phyloP scores from a whole-genome alignment of 805 yeast genomes.

The Sugiyamaella americana region DNA sequence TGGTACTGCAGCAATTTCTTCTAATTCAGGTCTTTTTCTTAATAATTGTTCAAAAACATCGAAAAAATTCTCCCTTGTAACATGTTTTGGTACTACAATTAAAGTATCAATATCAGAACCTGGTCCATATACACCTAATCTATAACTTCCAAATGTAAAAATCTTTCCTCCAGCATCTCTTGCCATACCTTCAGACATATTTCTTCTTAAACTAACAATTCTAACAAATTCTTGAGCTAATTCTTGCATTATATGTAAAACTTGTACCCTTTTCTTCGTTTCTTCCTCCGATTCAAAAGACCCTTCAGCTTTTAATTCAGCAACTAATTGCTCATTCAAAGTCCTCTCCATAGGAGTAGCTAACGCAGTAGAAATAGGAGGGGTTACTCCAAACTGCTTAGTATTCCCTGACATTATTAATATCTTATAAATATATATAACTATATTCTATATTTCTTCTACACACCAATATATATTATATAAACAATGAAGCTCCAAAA shows the following conservation, averaged over 20 bases:
- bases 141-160: slow-evolving; percentile 92
- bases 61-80: slow-evolving; percentile 83
- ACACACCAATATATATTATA: neutral
- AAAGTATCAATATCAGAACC: slow-evolving; percentile 97
- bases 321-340: slow-evolving; percentile 68
- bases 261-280: slow-evolving; percentile 71
- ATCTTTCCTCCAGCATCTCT: slow-evolving; percentile 95
- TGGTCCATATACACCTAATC: slow-evolving; percentile 95
- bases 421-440: neutral
- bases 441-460: neutral
- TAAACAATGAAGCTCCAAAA: no score
- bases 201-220: slow-evolving; percentile 68
- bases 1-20: slow-evolving; percentile 88
- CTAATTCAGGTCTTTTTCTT: slow-evolving; percentile 70
- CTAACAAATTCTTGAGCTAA: slow-evolving; percentile 78
- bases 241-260: slow-evolving; percentile 63
- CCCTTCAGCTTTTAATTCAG: slow-evolving; percentile 72
- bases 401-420: slow-evolving; percentile 5
- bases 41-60: slow-evolving; percentile 67
- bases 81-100: slow-evolving; percentile 96
- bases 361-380: slow-evolving; percentile 78
- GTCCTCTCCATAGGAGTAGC: slow-evolving; percentile 76
- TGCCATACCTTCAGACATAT: slow-evolving; percentile 98
- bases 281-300: slow-evolving; percentile 87
- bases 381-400: slow-evolving; percentile 59